Evolutionary conservation across 176 grass and related monocot species (phyloP), one percentile per base, ranked within the genome.

Genomic region (Aegilops sharonensis): DNA sequence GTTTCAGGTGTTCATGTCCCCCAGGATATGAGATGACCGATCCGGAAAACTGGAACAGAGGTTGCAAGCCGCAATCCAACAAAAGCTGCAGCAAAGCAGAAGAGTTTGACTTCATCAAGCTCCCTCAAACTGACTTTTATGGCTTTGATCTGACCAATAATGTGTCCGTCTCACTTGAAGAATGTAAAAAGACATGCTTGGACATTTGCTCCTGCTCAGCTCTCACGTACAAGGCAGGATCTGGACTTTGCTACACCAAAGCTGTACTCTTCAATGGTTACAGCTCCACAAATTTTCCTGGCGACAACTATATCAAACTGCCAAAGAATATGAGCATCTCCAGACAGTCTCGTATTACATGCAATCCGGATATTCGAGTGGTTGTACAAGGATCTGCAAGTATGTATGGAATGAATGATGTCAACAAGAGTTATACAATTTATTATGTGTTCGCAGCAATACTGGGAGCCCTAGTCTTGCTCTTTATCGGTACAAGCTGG

Each of bases 401-500:
- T 52, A 68, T 89, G 87, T 93, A 91, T 75, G 81, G 70, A 6
- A 82, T 57, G 32, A 77, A 54, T 21, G 48, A 61, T 31, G 34
- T 31, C 5, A 74, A 80, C 6, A 90, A 85, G 76, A 94, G 77
- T 11, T 94, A 89, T 91, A 10, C 67, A 24, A 83, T 75, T 43
- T 81, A 91, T 37, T 97, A 90, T 84, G 34, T 78, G 52, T 97
- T 92, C 81, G 48, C 85, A n/a, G 76, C n/a, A 17, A 20, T 88
- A 68, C 17, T 97, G 50, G 92, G 87, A 54, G 78, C 52, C 18
- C 27, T 92, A 66, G 95, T 91, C 37, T 37, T 85, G 54, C 34
- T 97, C 14, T 85, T 97, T 79, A 80, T 84, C 32, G 30, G 81
- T 54, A 87, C 83, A 42, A 85, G 92, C 30, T 97, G 92, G 92